A percentile compares a stretch with the other conserved stretches of the same genome.
Conservation (phyloP, 441 rosid genomes). For the Pelargonium cotyledonis region DNA sequence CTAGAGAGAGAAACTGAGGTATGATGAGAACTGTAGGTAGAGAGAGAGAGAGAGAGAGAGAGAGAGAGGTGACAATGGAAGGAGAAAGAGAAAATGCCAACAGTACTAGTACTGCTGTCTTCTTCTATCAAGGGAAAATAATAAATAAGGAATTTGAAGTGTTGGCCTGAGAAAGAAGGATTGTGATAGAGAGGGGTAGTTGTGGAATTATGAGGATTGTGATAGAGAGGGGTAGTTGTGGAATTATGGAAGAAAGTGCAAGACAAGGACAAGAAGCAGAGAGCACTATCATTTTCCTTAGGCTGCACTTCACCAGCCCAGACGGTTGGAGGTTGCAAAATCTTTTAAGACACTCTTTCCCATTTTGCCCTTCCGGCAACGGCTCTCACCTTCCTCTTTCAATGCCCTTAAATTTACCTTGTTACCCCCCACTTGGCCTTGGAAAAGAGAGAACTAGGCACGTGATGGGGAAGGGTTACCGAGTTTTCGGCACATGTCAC, state of each 20-base stretch:
- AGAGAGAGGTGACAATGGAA: neutral
- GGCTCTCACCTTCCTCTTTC: slow-evolving; percentile 6
- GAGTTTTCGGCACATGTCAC: no score
- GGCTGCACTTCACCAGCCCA: slow-evolving; percentile 5
- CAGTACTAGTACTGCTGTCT: neutral
- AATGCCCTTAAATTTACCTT: neutral
- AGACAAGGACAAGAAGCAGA: neutral
- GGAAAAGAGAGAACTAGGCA: no score
- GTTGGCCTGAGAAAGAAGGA: no score
- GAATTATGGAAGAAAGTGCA: neutral
- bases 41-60: neutral
- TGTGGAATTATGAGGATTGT: neutral
- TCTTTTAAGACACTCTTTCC: neutral
- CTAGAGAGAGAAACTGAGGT: neutral
- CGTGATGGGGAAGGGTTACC: no score
- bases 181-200: neutral
- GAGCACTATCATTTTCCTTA: slow-evolving; percentile 5
- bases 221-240: neutral
- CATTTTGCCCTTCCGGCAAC: slow-evolving; percentile 7
- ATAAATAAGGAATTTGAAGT: no score
- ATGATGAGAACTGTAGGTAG: neutral
- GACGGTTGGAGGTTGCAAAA: neutral
- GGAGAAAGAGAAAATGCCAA: slow-evolving; percentile 1
- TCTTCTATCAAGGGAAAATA: neutral
- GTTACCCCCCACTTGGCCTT: neutral